phyloP scores from a whole-genome alignment of 1,139 yeast genomes.

The Arxiozyma heterogenica region DNA sequence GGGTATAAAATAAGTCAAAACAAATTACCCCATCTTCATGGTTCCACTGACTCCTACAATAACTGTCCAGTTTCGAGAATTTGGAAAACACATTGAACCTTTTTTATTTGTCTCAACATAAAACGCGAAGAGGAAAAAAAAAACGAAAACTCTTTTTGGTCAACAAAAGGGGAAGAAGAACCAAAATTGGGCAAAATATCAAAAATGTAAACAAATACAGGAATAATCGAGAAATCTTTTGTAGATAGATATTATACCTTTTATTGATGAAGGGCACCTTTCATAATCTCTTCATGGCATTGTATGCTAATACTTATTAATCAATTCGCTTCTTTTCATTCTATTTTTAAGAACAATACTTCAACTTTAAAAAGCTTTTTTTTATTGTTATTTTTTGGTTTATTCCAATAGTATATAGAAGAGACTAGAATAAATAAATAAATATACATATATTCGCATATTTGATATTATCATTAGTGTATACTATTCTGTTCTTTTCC shows the following conservation, averaged over 20 bases:
- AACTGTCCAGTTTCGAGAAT: background rate
- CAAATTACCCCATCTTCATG: background rate
- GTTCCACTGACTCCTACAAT: background rate
- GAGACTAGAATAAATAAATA: background rate
- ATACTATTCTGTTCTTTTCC: too few relatives aligned
- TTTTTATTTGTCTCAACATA: background rate
- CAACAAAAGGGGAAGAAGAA: background rate
- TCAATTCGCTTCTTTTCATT: too few relatives aligned
- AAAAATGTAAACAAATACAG: background rate
- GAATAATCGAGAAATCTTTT: background rate
- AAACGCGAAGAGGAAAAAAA: background rate
- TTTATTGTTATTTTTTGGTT: too few relatives aligned
- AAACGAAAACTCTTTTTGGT: too few relatives aligned
- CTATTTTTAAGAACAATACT: background rate
- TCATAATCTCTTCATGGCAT: background rate
- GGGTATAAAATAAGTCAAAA: background rate
- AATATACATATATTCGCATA: background rate
- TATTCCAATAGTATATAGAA: background rate
- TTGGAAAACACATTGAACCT: background rate
- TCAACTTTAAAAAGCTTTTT: too few relatives aligned
- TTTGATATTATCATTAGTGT: background rate
- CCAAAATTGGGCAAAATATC: background rate
- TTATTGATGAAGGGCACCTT: background rate
- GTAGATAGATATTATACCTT: background rate
- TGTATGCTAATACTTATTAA: background rate